A percentile compares a stretch with the other conserved stretches of the same genome.
Conservation (phyloP, 768 basidiomycete genomes). For the Sporobolomyces pararoseus region DNA sequence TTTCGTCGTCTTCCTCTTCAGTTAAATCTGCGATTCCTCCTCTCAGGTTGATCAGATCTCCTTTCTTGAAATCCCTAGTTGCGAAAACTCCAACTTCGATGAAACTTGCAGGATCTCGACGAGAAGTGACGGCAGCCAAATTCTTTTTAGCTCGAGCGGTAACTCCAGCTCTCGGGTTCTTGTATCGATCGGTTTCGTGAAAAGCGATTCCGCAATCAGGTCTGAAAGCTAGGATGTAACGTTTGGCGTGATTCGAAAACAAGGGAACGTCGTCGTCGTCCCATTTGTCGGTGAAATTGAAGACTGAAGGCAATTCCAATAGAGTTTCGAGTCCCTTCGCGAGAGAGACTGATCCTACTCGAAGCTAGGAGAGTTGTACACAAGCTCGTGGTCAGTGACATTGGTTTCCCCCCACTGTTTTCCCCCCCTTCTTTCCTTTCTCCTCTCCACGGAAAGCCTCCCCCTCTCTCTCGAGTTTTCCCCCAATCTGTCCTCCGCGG, state of each 20-base stretch:
- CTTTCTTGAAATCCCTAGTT: constrained; percentile 40
- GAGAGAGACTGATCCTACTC: constrained; percentile 13
- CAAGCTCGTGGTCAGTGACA: neutral
- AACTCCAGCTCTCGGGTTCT: constrained; percentile 16
- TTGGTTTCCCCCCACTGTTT: neutral
- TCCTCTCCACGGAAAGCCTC: neutral
- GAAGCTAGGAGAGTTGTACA: too few species aligned
- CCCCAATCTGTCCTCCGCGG: neutral
- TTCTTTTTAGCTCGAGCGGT: constrained; percentile 5
- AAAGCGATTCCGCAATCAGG: constrained; percentile 41
- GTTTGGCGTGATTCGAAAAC: constrained; percentile 23
- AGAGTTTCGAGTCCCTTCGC: constrained; percentile 17
- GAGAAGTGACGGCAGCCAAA: constrained; percentile 7
- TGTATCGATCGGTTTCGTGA: constrained; percentile 41
- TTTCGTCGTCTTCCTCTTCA: constrained; percentile 38
- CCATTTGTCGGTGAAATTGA: constrained; percentile 18
- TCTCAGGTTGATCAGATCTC: constrained; percentile 30
- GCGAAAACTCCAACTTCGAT: constrained; percentile 42
- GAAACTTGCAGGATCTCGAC: constrained; percentile 3
- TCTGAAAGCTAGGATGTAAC: constrained; percentile 34
- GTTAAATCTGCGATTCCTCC: constrained; percentile 36
- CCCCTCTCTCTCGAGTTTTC: neutral
- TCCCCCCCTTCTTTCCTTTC: neutral
- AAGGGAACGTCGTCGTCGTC: constrained; percentile 9
- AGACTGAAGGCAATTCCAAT: constrained; percentile 13